Base-by-base conservation (phyloP, 352 stramenopile genomes). In the Globisporangium cylindrosporum region DNA sequence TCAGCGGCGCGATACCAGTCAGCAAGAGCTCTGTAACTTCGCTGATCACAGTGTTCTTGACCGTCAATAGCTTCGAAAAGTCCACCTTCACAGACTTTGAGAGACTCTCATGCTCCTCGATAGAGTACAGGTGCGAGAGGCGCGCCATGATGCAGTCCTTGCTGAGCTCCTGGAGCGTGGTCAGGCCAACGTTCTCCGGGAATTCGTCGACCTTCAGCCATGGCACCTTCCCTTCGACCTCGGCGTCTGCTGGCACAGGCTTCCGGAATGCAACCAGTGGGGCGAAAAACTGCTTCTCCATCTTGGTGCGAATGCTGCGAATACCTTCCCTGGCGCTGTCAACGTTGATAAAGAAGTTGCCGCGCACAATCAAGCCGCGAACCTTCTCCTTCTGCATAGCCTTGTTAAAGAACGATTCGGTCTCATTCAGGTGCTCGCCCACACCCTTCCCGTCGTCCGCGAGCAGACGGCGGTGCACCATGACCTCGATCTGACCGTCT, bases 391-490 rank as follows among this genome's bases (percentile, higher is more conserved):
- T 78, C 86, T 96, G 77, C 73, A 73, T 74, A 70, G 67, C 46
- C 59, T 89, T 64, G 78, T 86, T 59, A 68, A 87, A 71, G 78
- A 79, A 72, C 58, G 93, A 97, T 74, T 99, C 94, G 4, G 88
- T 97, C 69, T 98, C 92, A 67, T 98, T 98, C 29, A 98, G 71
- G 46, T 85, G 56, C 71, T 99, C 97, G 18, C 72, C 78, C 1
- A 99, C 97, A 27, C 98, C 97, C 64, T 97, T 91, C 53, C 76
- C 65, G 75, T 99, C 98, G 62, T 99, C 98, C 34, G 73, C 78
- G 6, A 98, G 74, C 9, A 98, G 73, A 22, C 97, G 89, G 36
- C 98, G 92, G 64, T 99, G 97, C 38, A 99, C 91, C 97, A 99
- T 99, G n/a, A 99, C 71, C 78, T 99, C 97, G n/a, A 99, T 46